Evolutionary conservation across 2,329 filamentous ascomycete species (phyloP), one percentile per base, ranked within the genome.

Genomic region (Exutisphaerella laricina): DNA sequence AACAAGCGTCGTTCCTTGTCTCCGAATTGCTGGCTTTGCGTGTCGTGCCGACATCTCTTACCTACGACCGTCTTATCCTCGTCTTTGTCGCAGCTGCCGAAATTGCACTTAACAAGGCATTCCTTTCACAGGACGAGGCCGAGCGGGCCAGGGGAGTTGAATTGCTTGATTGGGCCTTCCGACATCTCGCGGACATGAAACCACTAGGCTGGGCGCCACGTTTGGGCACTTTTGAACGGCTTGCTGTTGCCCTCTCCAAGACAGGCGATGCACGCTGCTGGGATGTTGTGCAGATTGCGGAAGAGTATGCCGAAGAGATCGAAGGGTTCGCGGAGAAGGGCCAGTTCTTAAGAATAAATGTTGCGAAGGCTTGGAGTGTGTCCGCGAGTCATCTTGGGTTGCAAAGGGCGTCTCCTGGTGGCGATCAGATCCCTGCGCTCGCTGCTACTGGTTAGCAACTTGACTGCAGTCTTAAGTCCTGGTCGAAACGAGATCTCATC

Each of bases 41-140:
- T 5, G 63, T 83, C 20, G 55, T 66, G 12, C 78, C 81, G 0
- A 70, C 80, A 46, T 57, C 64, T n/a, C 51, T 73, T 13, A 84
- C 80, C 0, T 84, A 84, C 51, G 79, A 84, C 51, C 68, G 74
- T 4, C 64, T 84, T 8, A 73, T 84, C 12, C 59, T 79, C 9
- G 69, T 79, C 31, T 84, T 79, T 46, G 12, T 61, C 20, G 46
- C 46, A 43, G 57, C 59, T 6, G 50, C 34, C 1, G 49, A 49
- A 16, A 41, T 53, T 18, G 49, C 51, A 5, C 25, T 55, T 6
- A 22, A 41, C 5, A 35, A 36, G 1, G 26, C 34, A 1, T 20
- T 39, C 1, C 26, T 35, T 10, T 30, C 28, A 5, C 28, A n/a
- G 4, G 20, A 31, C 4, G 29, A 34, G 12, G 12, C 41, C 42